Conservation (phyloP, 768 basidiomycete species). For the Clathrus columnatus region DNA sequence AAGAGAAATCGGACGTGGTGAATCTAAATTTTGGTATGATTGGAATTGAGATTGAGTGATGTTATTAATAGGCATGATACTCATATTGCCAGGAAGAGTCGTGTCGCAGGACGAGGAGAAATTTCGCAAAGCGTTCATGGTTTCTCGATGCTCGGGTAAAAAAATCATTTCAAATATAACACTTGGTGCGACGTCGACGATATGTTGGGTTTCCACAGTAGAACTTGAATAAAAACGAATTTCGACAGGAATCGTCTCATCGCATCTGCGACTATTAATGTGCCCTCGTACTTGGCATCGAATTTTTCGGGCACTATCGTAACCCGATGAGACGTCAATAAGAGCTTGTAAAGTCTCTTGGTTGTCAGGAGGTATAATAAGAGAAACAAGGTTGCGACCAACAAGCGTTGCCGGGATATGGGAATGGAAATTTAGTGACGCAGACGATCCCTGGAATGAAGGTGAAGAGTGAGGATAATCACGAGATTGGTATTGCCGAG, state of each 20-base stretch:
- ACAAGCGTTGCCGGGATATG: not conserved
- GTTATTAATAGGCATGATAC: too few species aligned
- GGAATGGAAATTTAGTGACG: not conserved
- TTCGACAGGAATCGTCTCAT: not conserved
- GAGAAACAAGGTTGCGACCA: not conserved
- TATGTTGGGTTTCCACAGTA: not conserved
- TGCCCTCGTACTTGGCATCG: not conserved
- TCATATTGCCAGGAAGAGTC: too few species aligned
- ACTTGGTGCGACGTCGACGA: not conserved
- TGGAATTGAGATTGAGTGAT: too few species aligned
- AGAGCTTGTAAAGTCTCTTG: not conserved
- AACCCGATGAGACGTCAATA: not conserved
- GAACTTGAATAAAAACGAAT: not conserved
- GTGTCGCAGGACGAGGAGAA: not conserved
- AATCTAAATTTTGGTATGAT: too few species aligned
- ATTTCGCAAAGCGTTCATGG: not conserved
- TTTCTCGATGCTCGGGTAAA: not conserved
- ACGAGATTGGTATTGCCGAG: not conserved
- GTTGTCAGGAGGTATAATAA: not conserved
- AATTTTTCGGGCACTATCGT: not conserved
- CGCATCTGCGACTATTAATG: not conserved
- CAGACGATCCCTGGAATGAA: not conserved
- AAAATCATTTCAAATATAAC: not conserved
- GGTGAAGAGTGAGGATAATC: not conserved
- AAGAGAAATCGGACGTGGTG: too few species aligned